These are phyloP conservation scores for Dictyostelium citrinum DNA, from an alignment of 78 protist species.

Conservation along the genomic window DNA sequence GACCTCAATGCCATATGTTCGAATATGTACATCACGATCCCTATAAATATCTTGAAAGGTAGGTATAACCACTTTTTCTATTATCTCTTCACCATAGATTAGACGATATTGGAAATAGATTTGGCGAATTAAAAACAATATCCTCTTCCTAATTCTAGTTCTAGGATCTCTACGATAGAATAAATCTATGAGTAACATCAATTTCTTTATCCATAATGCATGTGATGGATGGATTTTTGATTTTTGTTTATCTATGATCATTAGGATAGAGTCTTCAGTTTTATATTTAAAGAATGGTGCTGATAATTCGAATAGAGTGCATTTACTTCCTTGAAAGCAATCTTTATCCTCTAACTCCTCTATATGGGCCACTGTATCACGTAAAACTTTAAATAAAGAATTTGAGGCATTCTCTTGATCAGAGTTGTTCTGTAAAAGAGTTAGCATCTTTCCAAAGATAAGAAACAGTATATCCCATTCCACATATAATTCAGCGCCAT, in stretches of 20 bases:
- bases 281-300: conserved; percentile 30
- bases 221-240: conserved; percentile 49
- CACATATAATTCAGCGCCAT: conserved; percentile 47
- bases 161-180: conserved; percentile 35
- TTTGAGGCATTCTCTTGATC: conserved; percentile 4
- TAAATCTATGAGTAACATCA: background rate
- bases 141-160: conserved; percentile 24
- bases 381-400: conserved; percentile 39
- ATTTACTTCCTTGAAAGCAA: conserved; percentile 30
- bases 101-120: background rate
- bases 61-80: conserved; percentile 30
- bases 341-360: conserved; percentile 45
- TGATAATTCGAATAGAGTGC: background rate
- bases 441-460: conserved; percentile 28
- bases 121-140: conserved; percentile 1
- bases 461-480: conserved; percentile 77
- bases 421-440: background rate
- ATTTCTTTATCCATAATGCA: conserved; percentile 56
- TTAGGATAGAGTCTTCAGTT: conserved; percentile 26
- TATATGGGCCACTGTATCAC: conserved; percentile 33
- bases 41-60: conserved; percentile 19
- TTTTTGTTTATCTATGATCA: background rate
- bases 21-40: conserved; percentile 29
- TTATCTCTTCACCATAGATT: conserved; percentile 61
- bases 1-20: conserved; percentile 24